Base-by-base conservation (phyloP, 2,329 filamentous ascomycete genomes). In the Fonsecaea erecta region DNA sequence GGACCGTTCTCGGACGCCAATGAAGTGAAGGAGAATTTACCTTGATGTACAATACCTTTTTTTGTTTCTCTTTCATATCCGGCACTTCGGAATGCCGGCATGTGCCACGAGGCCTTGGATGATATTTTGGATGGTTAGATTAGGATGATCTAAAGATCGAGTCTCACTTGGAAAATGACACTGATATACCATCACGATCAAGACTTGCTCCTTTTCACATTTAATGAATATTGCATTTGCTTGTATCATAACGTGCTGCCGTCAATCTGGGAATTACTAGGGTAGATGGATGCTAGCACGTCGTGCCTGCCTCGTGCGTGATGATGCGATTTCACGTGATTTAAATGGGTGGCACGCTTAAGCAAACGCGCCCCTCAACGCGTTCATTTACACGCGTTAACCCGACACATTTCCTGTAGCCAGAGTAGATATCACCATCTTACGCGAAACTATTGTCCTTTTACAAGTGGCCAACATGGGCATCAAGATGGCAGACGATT, bases 1-100 rank as follows among this genome's bases (percentile, higher is more conserved):
- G 66, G 79, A 65, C 79, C 79, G 4, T 81, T 81, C 68, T 79
- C 78, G 16, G 79, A 81, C 65, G 74, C 73, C 18, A 78, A 81
- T 68, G 79, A 80, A 71, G 73, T 81, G 51, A 75, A 76, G 35
- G 66, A 69, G 58, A 68, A 69, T 67, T 54, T 64, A 52, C 52
- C 56, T 60, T 69, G 67, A 69, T 67, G 57, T 67, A 63, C 24
- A 52, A 52, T 63, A 61, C 8, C 37, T 59, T 60, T 63, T 60
- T 60, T 57, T 51, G 7, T 26, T 61, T 61, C 48, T 61, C 28
- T 26, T 26, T 9, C 18, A 18, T 61, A 40, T 43, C 59, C 51
- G 51, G 32, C 48, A 30, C 37, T 5, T 48, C 26, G 34, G 48
- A 24, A 34, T 12, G 30, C 37, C 32, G 55, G 43, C 18, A 66